Conservation (phyloP, 2,329 filamentous ascomycete genomes). For the Monosporascus cannonballus region DNA sequence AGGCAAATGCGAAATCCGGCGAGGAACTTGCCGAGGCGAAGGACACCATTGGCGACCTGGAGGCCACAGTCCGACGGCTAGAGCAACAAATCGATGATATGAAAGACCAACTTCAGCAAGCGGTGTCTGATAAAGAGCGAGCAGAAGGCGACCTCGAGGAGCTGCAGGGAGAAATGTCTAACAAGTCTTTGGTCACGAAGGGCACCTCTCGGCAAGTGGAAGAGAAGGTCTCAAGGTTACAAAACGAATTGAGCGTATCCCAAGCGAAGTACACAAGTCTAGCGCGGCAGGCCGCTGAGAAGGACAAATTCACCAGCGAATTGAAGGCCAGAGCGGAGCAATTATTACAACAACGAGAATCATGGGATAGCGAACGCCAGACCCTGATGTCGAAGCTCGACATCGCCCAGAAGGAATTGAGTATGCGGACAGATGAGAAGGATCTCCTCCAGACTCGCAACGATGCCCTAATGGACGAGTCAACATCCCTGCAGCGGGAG, state of each 20-base stretch:
- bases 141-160: slow-evolving; percentile 57
- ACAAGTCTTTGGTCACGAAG: slow-evolving; percentile 72
- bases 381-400: slow-evolving; percentile 45
- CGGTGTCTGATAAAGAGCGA: slow-evolving; percentile 46
- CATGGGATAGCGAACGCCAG: slow-evolving; percentile 30
- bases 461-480: slow-evolving; percentile 61
- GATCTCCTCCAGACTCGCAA: slow-evolving; percentile 63
- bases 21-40: slow-evolving; percentile 51
- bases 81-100: slow-evolving; percentile 50
- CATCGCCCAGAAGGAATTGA: slow-evolving; percentile 53
- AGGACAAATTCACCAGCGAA: slow-evolving; percentile 39
- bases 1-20: slow-evolving; percentile 47
- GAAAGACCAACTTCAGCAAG: slow-evolving; percentile 48
- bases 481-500: slow-evolving; percentile 59
- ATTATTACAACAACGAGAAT: slow-evolving; percentile 36
- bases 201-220: slow-evolving; percentile 70
- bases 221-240: slow-evolving; percentile 60
- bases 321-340: slow-evolving; percentile 40
- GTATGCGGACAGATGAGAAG: slow-evolving; percentile 58
- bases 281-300: slow-evolving; percentile 43
- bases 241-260: slow-evolving; percentile 56
- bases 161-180: slow-evolving; percentile 69
- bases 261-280: slow-evolving; percentile 44
- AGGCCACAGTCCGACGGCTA: slow-evolving; percentile 46
- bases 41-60: slow-evolving; percentile 53